Percentiles rank a stretch among this genome's conserved stretches.
Evolutionary conservation across 2,329 filamentous ascomycete genomes (phyloP).

Genomic region (Sordariomycetes sp.): DNA sequence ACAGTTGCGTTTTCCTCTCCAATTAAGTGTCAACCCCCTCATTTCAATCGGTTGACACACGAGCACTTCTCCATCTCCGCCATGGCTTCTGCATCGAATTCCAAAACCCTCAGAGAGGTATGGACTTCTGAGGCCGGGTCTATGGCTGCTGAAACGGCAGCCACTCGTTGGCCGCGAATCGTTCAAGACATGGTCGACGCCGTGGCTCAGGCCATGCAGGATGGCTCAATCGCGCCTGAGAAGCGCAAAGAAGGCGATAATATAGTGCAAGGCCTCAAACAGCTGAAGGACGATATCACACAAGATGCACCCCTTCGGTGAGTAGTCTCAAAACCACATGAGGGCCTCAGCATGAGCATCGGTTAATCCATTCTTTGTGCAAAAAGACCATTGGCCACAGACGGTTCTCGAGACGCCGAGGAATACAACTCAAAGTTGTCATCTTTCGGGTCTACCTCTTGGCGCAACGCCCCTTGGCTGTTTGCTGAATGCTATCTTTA

Average conservation of each 20-base stretch:
- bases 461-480: constrained; percentile 35
- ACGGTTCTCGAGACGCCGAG: no score
- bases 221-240: no score
- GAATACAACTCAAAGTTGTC: background rate
- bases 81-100: no score
- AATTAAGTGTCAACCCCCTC: no score
- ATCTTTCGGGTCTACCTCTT: background rate
- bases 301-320: background rate
- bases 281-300: background rate
- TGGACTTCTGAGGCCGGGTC: background rate
- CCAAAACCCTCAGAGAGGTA: background rate
- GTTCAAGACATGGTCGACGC: background rate
- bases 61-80: no score
- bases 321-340: background rate
- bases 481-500: constrained; percentile 62
- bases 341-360: background rate
- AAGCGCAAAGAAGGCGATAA: background rate
- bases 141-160: background rate
- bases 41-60: no score
- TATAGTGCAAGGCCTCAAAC: background rate
- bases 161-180: background rate
- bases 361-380: background rate
- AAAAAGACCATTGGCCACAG: background rate
- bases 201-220: background rate
- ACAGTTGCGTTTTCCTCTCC: no score